Evolutionary conservation across 2,329 filamentous ascomycete genomes (phyloP), one percentile per base, ranked within the genome.

Genomic region (Monosporascus sp.): DNA sequence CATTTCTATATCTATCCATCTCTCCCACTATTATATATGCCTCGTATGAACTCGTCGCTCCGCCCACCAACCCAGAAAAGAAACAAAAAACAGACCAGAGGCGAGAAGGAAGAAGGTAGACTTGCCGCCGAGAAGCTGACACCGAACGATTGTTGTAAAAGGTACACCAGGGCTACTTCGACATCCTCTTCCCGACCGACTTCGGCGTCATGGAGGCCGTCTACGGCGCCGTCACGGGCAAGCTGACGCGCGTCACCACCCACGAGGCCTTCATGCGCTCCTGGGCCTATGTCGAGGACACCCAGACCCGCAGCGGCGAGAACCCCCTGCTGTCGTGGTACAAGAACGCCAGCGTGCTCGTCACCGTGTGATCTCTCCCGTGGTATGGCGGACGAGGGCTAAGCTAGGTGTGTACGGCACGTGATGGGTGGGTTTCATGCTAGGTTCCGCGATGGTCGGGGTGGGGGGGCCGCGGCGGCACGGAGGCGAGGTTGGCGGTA

Each of bases 91-190:
- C 9, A 27, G n/a, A n/a, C 3, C 18, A 8, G 25, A 27, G 25
- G 25, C 25, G 25, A 8, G 25, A 27, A 27, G 25, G 3, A 27
- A 27, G 2, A 27, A 8, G 25, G 25, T 27, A 8, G 25, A 27
- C 25, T 27, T 27, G 25, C 25, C 25, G 25, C 7, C 25, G 25
- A 27, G 25, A 27, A 14, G 9, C 7, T 18, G 22, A 49, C 41
- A 51, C n/a, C n/a, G n/a, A 20, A 34, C 52, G 57, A 18, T 34
- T 47, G 22, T 8, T 45, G 20, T 37, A 41, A 58, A 95, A 95
- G 90, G 90, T 97, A 47, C 92, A 97, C 69, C 95, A 99, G 74
- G 95, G 94, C 46, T 97, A 96, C 72, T 99, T 99, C 68, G 95
- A 99, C 68, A 97, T 99, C 63, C 85, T 99, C 67, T 99, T 99